These are phyloP conservation scores for Pouteria glomerata DNA, from an alignment of 148 eudicot species.

Conservation along the genomic window DNA sequence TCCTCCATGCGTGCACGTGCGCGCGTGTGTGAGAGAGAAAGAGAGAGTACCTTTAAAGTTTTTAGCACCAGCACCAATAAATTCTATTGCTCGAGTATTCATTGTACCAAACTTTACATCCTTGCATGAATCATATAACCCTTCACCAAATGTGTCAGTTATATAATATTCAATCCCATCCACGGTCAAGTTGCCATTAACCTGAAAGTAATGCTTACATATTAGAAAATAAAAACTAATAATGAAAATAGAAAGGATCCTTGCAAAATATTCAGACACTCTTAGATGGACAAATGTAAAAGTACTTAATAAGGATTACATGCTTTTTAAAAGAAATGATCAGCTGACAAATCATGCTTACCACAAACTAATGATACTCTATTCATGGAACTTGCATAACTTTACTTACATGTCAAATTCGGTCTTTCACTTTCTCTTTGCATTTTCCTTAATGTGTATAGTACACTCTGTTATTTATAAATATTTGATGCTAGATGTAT, in stretches of 20 bases:
- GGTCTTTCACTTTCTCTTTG: neutral
- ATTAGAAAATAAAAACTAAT: constrained; percentile 18
- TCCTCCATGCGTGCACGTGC: no score
- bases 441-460: neutral
- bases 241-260: neutral
- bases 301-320: neutral
- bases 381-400: neutral
- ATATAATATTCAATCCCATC: constrained; percentile 76
- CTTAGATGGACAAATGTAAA: neutral
- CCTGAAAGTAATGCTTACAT: constrained; percentile 41
- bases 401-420: neutral
- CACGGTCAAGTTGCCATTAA: constrained; percentile 66
- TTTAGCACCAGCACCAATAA: constrained; percentile 86
- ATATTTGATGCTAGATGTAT: no score
- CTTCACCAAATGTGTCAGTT: constrained; percentile 82
- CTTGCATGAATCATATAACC: constrained; percentile 84
- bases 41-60: constrained; percentile 66
- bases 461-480: no score
- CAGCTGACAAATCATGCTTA: neutral
- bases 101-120: constrained; percentile 96
- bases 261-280: neutral
- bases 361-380: neutral
- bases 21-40: neutral
- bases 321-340: neutral
- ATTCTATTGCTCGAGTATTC: constrained; percentile 89